phyloP scores from a whole-genome alignment of 83 land plant species.

The Thuja plicata region DNA sequence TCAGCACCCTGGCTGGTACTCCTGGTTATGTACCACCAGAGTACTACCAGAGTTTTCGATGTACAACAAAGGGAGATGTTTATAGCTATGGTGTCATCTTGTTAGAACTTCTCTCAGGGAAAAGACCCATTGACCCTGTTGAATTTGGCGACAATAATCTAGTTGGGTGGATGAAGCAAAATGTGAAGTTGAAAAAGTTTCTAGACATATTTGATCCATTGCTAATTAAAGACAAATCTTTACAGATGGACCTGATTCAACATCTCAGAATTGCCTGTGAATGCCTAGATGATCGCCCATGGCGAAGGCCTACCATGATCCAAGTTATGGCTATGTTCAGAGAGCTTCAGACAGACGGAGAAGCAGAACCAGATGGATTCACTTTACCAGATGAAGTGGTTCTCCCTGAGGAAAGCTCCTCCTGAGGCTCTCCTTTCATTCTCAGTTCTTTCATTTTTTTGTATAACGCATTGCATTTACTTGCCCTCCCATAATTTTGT shows the following conservation, averaged over 20 bases:
- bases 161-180: conserved; percentile 79
- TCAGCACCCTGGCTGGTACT: conserved; percentile 74
- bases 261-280: conserved; percentile 64
- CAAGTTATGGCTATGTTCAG: conserved; percentile 86
- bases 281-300: conserved; percentile 69
- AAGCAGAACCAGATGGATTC: conserved; percentile 17
- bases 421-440: conserved; percentile 9
- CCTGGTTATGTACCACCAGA: conserved; percentile 85
- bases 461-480: conserved; percentile 10
- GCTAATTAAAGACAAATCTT: conserved; percentile 33
- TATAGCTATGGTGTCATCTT: conserved; percentile 75
- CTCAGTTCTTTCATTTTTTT: conserved; percentile 7
- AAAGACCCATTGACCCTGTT: conserved; percentile 54
- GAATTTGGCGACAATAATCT: conserved; percentile 69
- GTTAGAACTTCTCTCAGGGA: conserved; percentile 66
- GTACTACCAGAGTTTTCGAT: conserved; percentile 78
- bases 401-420: conserved; percentile 14
- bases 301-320: conserved; percentile 74
- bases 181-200: conserved; percentile 39
- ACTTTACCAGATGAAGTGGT: conserved; percentile 14
- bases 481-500: neutral
- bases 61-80: conserved; percentile 70
- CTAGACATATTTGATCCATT: conserved; percentile 58
- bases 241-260: conserved; percentile 47
- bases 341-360: conserved; percentile 56